Percentiles rank a stretch among this genome's conserved stretches.
Evolutionary conservation across 495 filamentous ascomycete genomes (phyloP).

Genomic region (Margaritispora aquatica): DNA sequence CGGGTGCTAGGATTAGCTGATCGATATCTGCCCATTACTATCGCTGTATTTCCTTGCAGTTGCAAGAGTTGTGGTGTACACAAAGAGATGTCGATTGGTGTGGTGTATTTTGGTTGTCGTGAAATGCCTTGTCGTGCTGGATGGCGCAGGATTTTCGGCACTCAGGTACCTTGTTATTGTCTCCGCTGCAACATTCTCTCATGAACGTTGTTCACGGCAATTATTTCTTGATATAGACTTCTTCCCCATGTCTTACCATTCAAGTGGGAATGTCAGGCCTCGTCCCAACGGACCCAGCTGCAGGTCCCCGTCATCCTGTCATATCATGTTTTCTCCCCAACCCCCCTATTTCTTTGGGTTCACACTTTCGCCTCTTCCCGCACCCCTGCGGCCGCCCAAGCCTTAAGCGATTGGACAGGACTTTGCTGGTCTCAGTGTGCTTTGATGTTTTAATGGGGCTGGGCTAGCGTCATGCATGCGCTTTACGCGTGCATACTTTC

Average conservation of each 20-base stretch:
- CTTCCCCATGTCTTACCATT: neutral
- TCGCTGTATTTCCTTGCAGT: too few relatives aligned
- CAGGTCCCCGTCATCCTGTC: neutral
- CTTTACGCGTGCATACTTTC: neutral
- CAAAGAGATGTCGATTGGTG: too few relatives aligned
- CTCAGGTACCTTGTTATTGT: too few relatives aligned
- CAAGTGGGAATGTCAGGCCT: neutral
- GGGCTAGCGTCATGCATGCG: slow-evolving; percentile 1
- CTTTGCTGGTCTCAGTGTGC: neutral
- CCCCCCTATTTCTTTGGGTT: too few relatives aligned
- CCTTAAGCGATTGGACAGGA: neutral
- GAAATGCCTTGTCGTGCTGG: too few relatives aligned
- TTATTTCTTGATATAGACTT: neutral
- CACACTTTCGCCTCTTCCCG: neutral
- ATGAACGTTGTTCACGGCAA: too few relatives aligned
- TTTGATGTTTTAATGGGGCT: neutral
- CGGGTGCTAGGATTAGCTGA: neutral
- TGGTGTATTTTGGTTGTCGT: too few relatives aligned
- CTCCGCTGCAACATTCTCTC: too few relatives aligned
- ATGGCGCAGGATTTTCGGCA: too few relatives aligned
- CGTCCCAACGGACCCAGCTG: neutral
- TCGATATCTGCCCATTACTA: neutral
- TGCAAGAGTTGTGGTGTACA: too few relatives aligned
- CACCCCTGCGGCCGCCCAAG: neutral
- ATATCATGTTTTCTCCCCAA: too few relatives aligned